A percentile compares a stretch with the other conserved stretches of the same genome.
Conservation (phyloP, 176 grass and related monocot species). For the bread wheat (Triticum aestivum) region DNA sequence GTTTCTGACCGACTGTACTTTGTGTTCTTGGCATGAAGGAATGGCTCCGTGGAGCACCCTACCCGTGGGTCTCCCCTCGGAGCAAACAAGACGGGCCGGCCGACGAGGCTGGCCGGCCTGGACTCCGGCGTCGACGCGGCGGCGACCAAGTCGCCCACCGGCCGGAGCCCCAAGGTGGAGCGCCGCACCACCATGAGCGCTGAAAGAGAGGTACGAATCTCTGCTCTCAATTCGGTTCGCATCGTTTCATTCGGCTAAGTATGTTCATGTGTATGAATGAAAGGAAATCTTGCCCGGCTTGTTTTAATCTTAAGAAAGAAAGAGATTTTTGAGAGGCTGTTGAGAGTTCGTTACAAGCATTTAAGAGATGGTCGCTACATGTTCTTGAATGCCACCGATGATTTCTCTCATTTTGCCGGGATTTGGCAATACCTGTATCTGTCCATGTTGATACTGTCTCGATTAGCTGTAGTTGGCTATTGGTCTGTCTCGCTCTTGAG, state of each 20-base stretch:
- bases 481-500: slow-evolving; percentile 21
- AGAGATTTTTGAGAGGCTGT: background rate
- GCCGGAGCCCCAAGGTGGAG: slow-evolving; percentile 58
- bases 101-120: slow-evolving; percentile 36
- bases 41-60: slow-evolving; percentile 56
- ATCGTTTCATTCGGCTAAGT: background rate
- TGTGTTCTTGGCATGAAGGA: slow-evolving; percentile 48
- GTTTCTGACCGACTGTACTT: slow-evolving; percentile 29
- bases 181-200: slow-evolving; percentile 44
- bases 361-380: background rate
- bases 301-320: background rate
- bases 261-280: background rate
- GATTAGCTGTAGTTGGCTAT: slow-evolving; percentile 28
- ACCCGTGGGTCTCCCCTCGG: slow-evolving; percentile 46
- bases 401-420: slow-evolving; percentile 1
- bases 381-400: slow-evolving; percentile 29
- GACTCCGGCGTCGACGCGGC: slow-evolving; percentile 37
- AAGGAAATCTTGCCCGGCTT: background rate
- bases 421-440: background rate
- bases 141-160: slow-evolving; percentile 56
- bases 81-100: slow-evolving; percentile 40
- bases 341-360: background rate
- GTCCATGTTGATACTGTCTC: background rate
- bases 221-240: background rate
- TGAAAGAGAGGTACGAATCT: slow-evolving; percentile 43